phyloP scores from a whole-genome alignment of 2,329 filamentous ascomycete genomes.

The Botryotinia narcissicola region DNA sequence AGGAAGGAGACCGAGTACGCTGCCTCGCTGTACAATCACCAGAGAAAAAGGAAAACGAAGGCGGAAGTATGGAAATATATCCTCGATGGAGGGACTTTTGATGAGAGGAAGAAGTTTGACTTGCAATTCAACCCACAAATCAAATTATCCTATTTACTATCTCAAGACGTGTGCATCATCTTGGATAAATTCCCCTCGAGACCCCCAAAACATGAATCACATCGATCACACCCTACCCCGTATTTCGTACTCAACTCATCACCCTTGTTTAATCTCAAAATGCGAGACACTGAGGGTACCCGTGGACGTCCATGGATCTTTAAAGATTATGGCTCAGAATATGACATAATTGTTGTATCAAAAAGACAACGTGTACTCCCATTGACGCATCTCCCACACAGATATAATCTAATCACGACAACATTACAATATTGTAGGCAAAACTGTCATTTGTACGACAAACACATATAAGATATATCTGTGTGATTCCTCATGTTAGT shows the following conservation, averaged over 20 bases:
- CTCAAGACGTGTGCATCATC: not conserved
- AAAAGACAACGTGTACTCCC: not conserved
- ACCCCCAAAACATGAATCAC: not conserved
- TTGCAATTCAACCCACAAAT: not conserved
- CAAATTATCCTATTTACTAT: not conserved
- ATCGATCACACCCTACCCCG: not conserved
- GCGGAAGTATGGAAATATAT: not conserved
- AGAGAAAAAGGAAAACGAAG: not conserved
- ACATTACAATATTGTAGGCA: not conserved
- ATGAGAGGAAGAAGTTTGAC: not conserved
- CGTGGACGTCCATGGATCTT: not conserved
- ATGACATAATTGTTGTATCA: not conserved
- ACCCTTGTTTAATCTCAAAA: not conserved
- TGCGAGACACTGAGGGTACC: not conserved
- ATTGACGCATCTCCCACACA: not conserved
- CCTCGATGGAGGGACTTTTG: not conserved
- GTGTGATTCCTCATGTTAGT: not conserved
- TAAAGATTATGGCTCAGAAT: not conserved
- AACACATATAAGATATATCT: not conserved
- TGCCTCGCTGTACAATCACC: not conserved
- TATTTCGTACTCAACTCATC: not conserved
- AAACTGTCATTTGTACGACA: not conserved
- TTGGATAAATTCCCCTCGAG: not conserved
- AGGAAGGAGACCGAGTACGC: not conserved
- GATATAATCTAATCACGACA: conserved; percentile 4